Evolutionary conservation across 208 protist genomes (phyloP).

Genomic region (Acanthamoeba sp.): DNA sequence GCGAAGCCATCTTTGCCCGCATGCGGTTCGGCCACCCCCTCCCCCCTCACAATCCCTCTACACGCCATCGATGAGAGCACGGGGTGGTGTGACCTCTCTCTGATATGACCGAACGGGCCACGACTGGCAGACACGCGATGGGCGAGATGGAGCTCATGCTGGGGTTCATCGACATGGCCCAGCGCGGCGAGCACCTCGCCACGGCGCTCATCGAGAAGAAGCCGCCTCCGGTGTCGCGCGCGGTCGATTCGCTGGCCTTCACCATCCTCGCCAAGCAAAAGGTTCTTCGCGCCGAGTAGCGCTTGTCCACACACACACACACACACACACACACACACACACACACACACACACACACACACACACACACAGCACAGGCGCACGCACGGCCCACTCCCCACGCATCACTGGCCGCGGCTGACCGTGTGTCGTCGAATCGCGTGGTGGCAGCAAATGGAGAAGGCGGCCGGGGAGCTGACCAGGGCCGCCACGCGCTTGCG

Average conservation of each 20-base stretch:
- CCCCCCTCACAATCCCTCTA: neutral
- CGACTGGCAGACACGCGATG: conserved; percentile 20
- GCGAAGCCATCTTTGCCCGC: neutral
- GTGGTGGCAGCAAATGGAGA: conserved; percentile 10
- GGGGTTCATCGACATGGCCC: conserved; percentile 31
- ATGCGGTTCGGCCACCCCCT: neutral
- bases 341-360: no score
- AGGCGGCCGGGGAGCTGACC: neutral
- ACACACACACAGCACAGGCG: no score
- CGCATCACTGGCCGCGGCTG: no score
- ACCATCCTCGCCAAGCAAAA: conserved; percentile 33
- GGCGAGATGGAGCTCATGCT: conserved; percentile 49
- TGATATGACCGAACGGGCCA: no score
- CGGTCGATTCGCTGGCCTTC: neutral
- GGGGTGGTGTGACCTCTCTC: no score
- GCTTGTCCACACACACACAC: no score
- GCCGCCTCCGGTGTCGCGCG: neutral
- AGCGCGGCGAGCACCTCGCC: conserved; percentile 13
- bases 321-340: no score
- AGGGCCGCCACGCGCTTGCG: neutral
- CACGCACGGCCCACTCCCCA: no score
- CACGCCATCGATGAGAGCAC: neutral
- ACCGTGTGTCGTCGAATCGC: no score
- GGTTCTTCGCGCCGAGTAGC: neutral
- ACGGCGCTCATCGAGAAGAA: neutral